phyloP scores from a whole-genome alignment of 2,329 filamentous ascomycete genomes.

The Neopestalotiopsis sp. region DNA sequence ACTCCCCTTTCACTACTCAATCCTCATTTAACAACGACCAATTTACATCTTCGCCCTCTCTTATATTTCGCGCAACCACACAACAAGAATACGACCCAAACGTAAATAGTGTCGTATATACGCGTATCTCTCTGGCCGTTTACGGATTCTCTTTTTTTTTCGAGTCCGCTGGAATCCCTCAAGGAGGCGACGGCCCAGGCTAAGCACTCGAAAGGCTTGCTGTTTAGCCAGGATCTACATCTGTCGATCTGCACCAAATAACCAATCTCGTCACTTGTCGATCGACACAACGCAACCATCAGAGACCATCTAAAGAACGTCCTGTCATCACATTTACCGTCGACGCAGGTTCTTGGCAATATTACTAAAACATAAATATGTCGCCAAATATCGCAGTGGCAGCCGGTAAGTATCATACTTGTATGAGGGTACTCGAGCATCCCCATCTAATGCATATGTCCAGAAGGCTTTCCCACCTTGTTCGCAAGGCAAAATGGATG shows the following conservation, averaged over 20 bases:
- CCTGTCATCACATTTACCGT: not conserved
- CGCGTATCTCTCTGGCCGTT: not conserved
- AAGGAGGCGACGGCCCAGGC: not conserved
- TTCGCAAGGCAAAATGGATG: conserved; percentile 49
- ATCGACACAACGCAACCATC: not conserved
- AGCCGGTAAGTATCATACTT: conserved; percentile 15
- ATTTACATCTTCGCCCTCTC: not conserved
- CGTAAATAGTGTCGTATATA: not conserved
- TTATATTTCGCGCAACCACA: not conserved
- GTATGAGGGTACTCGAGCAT: not conserved
- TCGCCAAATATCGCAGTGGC: conserved; percentile 16
- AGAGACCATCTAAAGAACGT: not conserved
- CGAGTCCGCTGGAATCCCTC: not conserved
- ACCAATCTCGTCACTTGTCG: conserved; percentile 3
- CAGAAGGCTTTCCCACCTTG: conserved; percentile 29
- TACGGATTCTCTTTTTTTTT: not conserved
- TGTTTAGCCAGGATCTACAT: conserved; percentile 1
- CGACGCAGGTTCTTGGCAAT: not conserved
- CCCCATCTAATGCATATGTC: conserved; percentile 20
- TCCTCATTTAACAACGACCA: not conserved
- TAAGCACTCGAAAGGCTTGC: not conserved
- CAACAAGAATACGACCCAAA: not conserved
- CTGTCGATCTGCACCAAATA: conserved; percentile 5
- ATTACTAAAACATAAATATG: conserved; percentile 7
- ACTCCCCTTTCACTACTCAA: not conserved